phyloP scores from a whole-genome alignment of 2,329 filamentous ascomycete genomes.

The Gremmenia infestans region DNA sequence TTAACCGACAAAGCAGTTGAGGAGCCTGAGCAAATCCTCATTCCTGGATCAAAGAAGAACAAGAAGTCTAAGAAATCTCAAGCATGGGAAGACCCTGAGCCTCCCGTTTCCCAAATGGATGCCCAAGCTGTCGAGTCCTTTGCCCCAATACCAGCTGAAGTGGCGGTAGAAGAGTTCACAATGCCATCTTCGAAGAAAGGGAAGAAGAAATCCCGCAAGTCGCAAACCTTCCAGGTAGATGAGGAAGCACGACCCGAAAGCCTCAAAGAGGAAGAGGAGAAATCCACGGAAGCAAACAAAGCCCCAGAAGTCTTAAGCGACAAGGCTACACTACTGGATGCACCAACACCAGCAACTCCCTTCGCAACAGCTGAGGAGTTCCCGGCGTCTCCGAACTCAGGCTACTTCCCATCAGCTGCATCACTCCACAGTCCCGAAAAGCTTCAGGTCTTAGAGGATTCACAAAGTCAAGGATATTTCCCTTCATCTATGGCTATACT shows the following conservation, averaged over 20 bases:
- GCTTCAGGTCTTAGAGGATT: neutral
- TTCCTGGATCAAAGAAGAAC: slow-evolving; percentile 23
- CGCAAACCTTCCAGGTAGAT: neutral
- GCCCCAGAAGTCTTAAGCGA: slow-evolving; percentile 3
- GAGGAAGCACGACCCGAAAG: neutral
- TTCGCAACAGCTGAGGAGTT: slow-evolving; percentile 1
- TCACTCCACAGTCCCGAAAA: neutral
- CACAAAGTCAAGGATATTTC: slow-evolving; percentile 9
- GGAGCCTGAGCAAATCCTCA: slow-evolving; percentile 3
- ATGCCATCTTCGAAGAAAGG: slow-evolving; percentile 2
- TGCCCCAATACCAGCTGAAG: neutral
- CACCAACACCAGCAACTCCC: slow-evolving; percentile 19
- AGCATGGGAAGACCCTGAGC: slow-evolving; percentile 3
- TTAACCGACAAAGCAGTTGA: neutral
- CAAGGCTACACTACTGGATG: slow-evolving; percentile 19
- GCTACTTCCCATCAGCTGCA: slow-evolving; percentile 13
- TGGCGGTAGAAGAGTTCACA: neutral
- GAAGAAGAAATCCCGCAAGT: slow-evolving; percentile 4
- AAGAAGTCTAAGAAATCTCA: slow-evolving; percentile 29
- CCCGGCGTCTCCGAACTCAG: slow-evolving; percentile 7
- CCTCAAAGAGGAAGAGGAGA: neutral
- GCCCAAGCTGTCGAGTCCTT: neutral
- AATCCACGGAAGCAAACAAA: slow-evolving; percentile 1
- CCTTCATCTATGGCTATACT: slow-evolving; percentile 8
- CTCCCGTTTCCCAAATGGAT: neutral